A percentile compares a stretch with the other conserved stretches of the same genome.
These are phyloP conservation scores for Apophysomyces variabilis DNA, from an alignment of 371 early-diverging fungal genomes.

Conservation along the genomic window DNA sequence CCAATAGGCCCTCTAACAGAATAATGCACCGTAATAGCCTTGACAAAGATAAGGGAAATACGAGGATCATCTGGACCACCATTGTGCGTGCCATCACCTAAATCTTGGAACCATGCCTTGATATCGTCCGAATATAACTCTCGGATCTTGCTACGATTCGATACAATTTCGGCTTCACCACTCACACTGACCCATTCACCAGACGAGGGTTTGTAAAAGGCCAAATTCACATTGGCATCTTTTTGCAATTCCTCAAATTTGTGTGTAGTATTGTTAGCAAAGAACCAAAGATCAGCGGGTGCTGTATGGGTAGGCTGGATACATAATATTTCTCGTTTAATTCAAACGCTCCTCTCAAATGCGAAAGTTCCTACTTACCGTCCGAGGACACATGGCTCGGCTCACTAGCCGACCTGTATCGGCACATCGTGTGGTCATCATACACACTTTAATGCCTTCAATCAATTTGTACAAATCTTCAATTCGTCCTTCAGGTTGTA, in stretches of 20 bases:
- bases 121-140: conserved; percentile 35
- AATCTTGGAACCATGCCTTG: conserved; percentile 49
- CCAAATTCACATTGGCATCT: conserved; percentile 48
- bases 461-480: conserved; percentile 40
- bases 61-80: conserved; percentile 54
- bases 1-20: conserved; percentile 21
- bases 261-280: conserved; percentile 43
- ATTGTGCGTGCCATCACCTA: conserved; percentile 46
- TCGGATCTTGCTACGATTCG: conserved; percentile 41
- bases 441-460: conserved; percentile 31
- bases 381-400: conserved; percentile 33
- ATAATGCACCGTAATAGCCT: conserved; percentile 34
- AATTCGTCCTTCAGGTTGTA: conserved; percentile 27
- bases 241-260: conserved; percentile 46
- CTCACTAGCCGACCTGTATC: conserved; percentile 31
- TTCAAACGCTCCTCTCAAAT: no score
- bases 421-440: conserved; percentile 41
- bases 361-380: conserved; percentile 10
- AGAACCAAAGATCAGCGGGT: conserved; percentile 47
- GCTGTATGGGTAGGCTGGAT: conserved; percentile 22
- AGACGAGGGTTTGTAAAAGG: conserved; percentile 40
- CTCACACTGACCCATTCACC: conserved; percentile 51
- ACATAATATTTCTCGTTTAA: background rate
- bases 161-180: conserved; percentile 43
- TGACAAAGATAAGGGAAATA: conserved; percentile 34